Evolutionary conservation across 345 rosid species (phyloP), one percentile per base, ranked within the genome.

Genomic region (Corchorus capsularis): DNA sequence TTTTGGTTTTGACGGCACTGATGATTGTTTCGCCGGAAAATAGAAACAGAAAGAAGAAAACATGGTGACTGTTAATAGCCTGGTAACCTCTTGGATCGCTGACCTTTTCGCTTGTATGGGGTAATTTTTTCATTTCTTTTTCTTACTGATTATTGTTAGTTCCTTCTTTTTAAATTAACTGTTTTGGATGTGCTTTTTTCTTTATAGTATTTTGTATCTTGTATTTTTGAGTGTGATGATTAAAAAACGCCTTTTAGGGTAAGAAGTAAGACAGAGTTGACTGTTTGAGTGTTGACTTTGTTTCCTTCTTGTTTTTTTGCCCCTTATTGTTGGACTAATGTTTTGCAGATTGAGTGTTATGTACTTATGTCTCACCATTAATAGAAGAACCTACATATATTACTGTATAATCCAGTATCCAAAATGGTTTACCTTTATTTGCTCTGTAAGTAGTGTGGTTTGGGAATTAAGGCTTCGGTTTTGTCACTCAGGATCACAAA

Each of bases 51-150:
- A 13, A 27, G 27, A 27, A 27, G 27, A 27, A 20, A 47, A 56
- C 17, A 88, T 88, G 88, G 87, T 85, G 79, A 80, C 75, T 37
- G 16, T 84, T 10, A 66, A 65, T 77, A 80, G 70, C 76, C 71
- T 83, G 6, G 8, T 81, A 41, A 50, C 82, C 59, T 77, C 84
- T 78, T 88, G 94, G 92, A 85, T 89, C 84, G 70, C 71, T 65
- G 86, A 83, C 77, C 66, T 87, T 46, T 85, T 90, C 11, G 84
- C 86, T 72, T 90, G 89, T 68, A 85, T 86, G 84, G 87, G 91
- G 94, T 87, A 75, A 79, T 82, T 76, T 6, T 17, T 82, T 35
- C 65, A 34, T 50, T 63, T 76, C 74, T 2, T 13, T 34, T 74
- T 35, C 35, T 5, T 17, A 15, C 17, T 49, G 8, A 34, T 71